A percentile compares a stretch with the other conserved stretches of the same genome.
Conservation (phyloP, 2,329 filamentous ascomycete species). For the Exserohilum turcica region DNA sequence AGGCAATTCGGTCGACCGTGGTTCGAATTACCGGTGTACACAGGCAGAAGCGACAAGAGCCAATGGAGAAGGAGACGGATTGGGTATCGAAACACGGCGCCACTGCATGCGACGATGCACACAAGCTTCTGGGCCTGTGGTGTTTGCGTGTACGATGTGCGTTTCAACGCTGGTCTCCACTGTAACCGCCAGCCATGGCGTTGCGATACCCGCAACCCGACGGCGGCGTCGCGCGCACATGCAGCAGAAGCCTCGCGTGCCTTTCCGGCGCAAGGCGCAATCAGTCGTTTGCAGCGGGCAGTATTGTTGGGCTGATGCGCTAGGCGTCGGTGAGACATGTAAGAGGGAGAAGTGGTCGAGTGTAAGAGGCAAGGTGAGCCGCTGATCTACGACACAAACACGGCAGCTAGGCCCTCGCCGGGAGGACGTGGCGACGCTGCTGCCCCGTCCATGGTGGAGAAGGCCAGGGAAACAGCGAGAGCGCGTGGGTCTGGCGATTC, state of each 20-base stretch:
- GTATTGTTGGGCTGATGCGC: constrained; percentile 18
- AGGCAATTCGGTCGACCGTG: constrained; percentile 27
- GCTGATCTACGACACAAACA: constrained; percentile 32
- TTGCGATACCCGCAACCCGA: constrained; percentile 29
- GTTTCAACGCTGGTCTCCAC: constrained; percentile 44
- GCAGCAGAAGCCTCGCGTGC: constrained; percentile 27
- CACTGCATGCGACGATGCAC: constrained; percentile 37
- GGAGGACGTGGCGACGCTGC: constrained; percentile 22
- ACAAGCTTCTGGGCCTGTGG: constrained; percentile 44
- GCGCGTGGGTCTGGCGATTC: constrained; percentile 32
- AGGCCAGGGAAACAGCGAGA: constrained; percentile 24
- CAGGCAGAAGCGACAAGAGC: constrained; percentile 34
- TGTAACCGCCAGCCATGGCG: constrained; percentile 43
- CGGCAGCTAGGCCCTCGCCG: constrained; percentile 30
- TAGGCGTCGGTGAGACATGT: constrained; percentile 21
- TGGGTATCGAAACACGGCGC: constrained; percentile 44
- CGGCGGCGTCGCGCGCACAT: constrained; percentile 33
- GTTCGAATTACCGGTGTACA: constrained; percentile 27
- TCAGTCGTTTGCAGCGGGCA: constrained; percentile 14
- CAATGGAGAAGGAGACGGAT: constrained; percentile 38
- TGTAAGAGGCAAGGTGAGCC: constrained; percentile 24
- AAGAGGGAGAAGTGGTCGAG: constrained; percentile 16
- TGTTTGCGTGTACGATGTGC: constrained; percentile 38
- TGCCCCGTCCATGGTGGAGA: constrained; percentile 15
- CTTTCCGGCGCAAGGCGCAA: constrained; percentile 15